These are phyloP conservation scores for Barnettozyma vustinii DNA, from an alignment of 805 yeast species.

Conservation along the genomic window DNA sequence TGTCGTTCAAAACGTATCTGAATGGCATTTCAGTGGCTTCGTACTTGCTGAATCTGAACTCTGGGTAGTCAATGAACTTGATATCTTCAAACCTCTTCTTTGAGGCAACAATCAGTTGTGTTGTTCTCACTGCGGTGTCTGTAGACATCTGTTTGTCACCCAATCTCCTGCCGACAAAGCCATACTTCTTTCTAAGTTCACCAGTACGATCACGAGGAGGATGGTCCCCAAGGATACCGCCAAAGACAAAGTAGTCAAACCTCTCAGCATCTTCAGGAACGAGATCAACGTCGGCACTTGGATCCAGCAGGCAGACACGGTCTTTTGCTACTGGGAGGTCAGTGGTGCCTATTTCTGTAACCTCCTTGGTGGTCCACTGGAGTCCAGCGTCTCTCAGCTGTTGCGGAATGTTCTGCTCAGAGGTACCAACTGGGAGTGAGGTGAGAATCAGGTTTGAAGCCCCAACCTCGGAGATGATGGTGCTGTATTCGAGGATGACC, in stretches of 20 bases:
- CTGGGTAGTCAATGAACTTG: conserved; percentile 88
- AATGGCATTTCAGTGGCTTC: conserved; percentile 99
- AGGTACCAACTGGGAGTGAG: conserved; percentile 63
- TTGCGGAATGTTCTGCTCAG: conserved; percentile 58
- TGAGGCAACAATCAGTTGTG: conserved; percentile 69
- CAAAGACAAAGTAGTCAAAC: conserved; percentile 89
- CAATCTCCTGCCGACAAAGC: conserved; percentile 80
- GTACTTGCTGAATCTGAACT: conserved; percentile 76
- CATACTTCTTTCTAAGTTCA: conserved; percentile 72
- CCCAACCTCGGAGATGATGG: conserved; percentile 81
- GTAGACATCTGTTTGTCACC: conserved; percentile 95
- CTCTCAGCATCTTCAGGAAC: conserved; percentile 58
- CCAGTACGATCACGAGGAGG: conserved; percentile 91
- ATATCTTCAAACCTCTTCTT: conserved; percentile 61
- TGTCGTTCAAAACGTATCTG: conserved; percentile 67
- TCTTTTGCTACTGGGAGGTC: conserved; percentile 41
- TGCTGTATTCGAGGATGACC: conserved; percentile 84
- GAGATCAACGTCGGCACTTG: conserved; percentile 73
- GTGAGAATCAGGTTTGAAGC: conserved; percentile 66
- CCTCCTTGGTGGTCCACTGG: conserved; percentile 78
- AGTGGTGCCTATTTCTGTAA: conserved; percentile 36
- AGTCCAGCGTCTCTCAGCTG: conserved; percentile 55
- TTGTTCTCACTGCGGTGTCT: conserved; percentile 93
- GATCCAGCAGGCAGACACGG: conserved; percentile 81
- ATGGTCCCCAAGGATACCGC: conserved; percentile 94